These are phyloP conservation scores for Mucor circinelloides DNA, from an alignment of 371 early-diverging fungal species.

Conservation along the genomic window DNA sequence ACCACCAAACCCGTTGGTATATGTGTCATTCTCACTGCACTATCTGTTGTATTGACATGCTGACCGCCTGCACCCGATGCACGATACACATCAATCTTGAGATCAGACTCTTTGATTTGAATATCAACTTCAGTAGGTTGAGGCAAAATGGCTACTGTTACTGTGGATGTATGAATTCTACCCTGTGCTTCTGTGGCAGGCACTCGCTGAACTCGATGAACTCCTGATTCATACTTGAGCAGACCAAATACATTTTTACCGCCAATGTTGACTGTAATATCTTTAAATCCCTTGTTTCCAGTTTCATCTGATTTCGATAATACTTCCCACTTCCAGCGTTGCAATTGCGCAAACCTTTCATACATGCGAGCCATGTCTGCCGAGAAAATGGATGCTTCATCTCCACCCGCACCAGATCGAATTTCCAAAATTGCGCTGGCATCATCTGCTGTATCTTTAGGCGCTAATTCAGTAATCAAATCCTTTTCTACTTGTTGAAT, in stretches of 20 bases:
- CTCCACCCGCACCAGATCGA: slow-evolving; percentile 83
- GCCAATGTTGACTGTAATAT: slow-evolving; percentile 63
- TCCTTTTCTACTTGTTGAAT: slow-evolving; percentile 45
- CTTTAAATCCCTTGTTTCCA: slow-evolving; percentile 63
- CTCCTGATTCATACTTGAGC: slow-evolving; percentile 83
- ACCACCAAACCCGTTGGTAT: slow-evolving; percentile 89
- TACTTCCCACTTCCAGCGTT: slow-evolving; percentile 73
- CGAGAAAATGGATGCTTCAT: slow-evolving; percentile 82
- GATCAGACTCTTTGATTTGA: slow-evolving; percentile 69
- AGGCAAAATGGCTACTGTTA: slow-evolving; percentile 84
- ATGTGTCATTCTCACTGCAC: slow-evolving; percentile 94
- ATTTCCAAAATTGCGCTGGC: slow-evolving; percentile 81
- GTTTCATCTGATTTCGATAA: slow-evolving; percentile 57
- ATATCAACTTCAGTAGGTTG: slow-evolving; percentile 77
- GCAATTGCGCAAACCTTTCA: slow-evolving; percentile 63
- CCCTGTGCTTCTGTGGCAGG: slow-evolving; percentile 85
- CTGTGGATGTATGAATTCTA: slow-evolving; percentile 85
- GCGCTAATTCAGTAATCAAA: slow-evolving; percentile 54
- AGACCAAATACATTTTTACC: slow-evolving; percentile 76
- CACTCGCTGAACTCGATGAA: slow-evolving; percentile 83
- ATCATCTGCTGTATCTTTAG: slow-evolving; percentile 69
- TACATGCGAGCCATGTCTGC: slow-evolving; percentile 81
- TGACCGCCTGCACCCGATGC: slow-evolving; percentile 88
- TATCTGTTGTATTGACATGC: slow-evolving; percentile 96
- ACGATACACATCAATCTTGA: slow-evolving; percentile 77